Percentiles rank a stretch among this genome's conserved stretches.
phyloP scores from a whole-genome alignment of 768 basidiomycete genomes.

The Coprinopsis cinerea region DNA sequence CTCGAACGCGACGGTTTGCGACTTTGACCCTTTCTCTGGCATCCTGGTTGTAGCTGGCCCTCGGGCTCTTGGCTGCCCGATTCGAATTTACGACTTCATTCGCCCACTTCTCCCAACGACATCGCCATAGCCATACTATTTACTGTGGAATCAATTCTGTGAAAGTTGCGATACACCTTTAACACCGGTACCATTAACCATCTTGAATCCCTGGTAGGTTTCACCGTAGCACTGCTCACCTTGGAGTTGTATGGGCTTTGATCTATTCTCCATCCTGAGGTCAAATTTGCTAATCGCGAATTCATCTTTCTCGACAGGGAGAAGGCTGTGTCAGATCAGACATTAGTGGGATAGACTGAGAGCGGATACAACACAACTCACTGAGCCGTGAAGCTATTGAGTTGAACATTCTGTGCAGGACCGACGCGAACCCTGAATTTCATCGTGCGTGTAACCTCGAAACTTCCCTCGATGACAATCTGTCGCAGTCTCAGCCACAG shows the following conservation, averaged over 20 bases:
- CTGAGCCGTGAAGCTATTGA: background rate
- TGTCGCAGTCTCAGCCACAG: background rate
- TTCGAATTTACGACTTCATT: too few species aligned
- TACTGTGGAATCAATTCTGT: too few species aligned
- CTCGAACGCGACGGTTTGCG: too few species aligned
- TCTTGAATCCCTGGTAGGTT: too few species aligned
- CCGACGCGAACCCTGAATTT: conserved; percentile 21
- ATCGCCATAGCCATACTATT: too few species aligned
- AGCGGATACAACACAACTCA: background rate
- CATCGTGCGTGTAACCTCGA: conserved; percentile 18
- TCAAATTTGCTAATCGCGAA: background rate
- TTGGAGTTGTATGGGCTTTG: background rate
- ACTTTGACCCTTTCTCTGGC: too few species aligned
- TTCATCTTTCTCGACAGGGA: background rate
- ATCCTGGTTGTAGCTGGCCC: too few species aligned
- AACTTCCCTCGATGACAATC: conserved; percentile 18
- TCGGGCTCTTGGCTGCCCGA: too few species aligned
- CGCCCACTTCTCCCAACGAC: too few species aligned
- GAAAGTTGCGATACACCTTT: too few species aligned
- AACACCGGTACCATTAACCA: too few species aligned
- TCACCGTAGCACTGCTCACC: background rate
- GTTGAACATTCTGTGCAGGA: conserved; percentile 14
- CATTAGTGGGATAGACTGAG: background rate
- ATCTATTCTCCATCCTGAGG: background rate
- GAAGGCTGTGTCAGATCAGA: background rate